A percentile compares a stretch with the other conserved stretches of the same genome.
Conservation (phyloP, 2,329 filamentous ascomycete genomes). For the Tolypocladium guangdongense region DNA sequence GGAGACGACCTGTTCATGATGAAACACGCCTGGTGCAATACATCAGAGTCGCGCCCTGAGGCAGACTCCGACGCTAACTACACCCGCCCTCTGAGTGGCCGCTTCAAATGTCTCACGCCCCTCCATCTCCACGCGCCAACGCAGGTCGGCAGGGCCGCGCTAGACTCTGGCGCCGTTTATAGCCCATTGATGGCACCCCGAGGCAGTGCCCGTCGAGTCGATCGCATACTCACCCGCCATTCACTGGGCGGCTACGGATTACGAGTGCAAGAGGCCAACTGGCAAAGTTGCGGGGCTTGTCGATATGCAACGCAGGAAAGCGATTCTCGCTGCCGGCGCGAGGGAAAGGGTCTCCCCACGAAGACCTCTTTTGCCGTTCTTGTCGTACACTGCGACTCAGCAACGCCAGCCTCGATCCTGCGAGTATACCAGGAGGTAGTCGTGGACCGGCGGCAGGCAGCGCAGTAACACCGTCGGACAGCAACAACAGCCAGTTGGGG, state of each 20-base stretch:
- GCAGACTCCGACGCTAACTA: conserved; percentile 23
- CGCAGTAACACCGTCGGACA: background rate
- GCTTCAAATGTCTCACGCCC: conserved; percentile 8
- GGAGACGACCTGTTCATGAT: conserved; percentile 21
- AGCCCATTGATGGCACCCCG: background rate
- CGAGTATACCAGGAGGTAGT: background rate
- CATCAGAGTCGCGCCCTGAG: conserved; percentile 32
- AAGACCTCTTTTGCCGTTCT: background rate
- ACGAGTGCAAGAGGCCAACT: background rate
- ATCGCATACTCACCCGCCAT: background rate
- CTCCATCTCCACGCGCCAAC: conserved; percentile 9
- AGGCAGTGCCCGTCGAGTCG: background rate
- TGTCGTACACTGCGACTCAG: background rate
- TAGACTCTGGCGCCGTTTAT: background rate
- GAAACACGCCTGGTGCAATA: conserved; percentile 41
- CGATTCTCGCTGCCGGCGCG: background rate
- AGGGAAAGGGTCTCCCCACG: too few species aligned
- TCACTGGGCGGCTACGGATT: too few species aligned
- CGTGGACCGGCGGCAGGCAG: background rate
- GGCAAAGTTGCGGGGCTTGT: background rate
- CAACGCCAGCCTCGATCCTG: background rate
- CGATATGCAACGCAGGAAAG: background rate
- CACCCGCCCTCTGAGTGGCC: conserved; percentile 13
- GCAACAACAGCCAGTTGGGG: background rate
- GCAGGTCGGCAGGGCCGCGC: background rate